Conservation (phyloP, 2,329 filamentous ascomycete genomes). For the Aspergillus cejpii region DNA sequence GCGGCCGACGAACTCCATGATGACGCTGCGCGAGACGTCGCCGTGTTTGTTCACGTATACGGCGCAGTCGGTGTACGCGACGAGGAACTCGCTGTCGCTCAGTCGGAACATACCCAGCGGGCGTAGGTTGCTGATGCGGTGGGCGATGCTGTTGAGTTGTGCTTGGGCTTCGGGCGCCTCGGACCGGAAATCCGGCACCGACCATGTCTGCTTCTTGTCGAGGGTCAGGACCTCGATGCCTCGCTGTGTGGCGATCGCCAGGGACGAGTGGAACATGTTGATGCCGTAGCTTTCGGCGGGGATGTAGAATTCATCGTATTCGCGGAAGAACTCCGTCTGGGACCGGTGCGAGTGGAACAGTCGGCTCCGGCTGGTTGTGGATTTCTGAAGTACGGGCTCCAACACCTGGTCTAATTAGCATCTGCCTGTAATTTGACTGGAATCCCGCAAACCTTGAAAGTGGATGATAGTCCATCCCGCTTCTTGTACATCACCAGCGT, state of each 20-base stretch:
- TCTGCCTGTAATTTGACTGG: not conserved
- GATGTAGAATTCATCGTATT: constrained; percentile 98
- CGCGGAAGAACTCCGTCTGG: constrained; percentile 89
- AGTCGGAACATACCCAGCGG: constrained; percentile 96
- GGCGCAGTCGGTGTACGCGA: constrained; percentile 91
- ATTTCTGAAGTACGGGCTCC: constrained; percentile 91
- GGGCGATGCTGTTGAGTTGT: constrained; percentile 76
- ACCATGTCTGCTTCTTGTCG: constrained; percentile 94
- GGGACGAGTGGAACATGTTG: constrained; percentile 90
- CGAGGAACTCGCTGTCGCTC: constrained; percentile 82
- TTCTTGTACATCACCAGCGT: constrained; percentile 96
- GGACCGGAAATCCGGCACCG: constrained; percentile 68
- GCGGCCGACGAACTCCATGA: constrained; percentile 98
- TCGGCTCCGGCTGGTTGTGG: constrained; percentile 72
- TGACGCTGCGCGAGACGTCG: constrained; percentile 84
- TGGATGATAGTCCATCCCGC: constrained; percentile 82
- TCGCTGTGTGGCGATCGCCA: constrained; percentile 83
- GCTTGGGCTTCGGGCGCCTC: constrained; percentile 53
- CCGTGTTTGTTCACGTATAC: constrained; percentile 98
- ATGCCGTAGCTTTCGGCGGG: constrained; percentile 90
- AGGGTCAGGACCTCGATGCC: constrained; percentile 94
- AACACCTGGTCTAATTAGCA: constrained; percentile 55
- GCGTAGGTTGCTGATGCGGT: constrained; percentile 71
- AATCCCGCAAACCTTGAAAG: constrained; percentile 58
- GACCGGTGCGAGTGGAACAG: constrained; percentile 58